A percentile compares a stretch with the other conserved stretches of the same genome.
phyloP scores from a whole-genome alignment of 352 stramenopile genomes.

The Phytopythium chamaehyphon region DNA sequence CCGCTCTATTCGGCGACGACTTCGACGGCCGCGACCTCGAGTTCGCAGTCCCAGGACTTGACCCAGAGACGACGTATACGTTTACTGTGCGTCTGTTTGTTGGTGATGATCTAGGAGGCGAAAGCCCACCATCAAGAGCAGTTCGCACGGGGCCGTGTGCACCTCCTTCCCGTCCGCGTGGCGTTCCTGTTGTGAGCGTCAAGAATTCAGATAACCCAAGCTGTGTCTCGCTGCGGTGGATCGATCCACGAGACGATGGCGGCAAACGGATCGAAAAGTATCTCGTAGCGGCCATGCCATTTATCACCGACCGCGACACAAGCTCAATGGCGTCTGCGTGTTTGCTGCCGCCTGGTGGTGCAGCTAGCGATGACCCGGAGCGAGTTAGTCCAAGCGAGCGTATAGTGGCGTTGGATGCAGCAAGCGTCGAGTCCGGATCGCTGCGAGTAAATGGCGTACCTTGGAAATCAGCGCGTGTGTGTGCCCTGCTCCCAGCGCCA shows the following conservation, averaged over 20 bases:
- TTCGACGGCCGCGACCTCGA: conserved; percentile 80
- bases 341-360: background rate
- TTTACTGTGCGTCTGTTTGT: conserved; percentile 72
- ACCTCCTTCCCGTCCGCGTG: conserved; percentile 30
- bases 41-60: conserved; percentile 39
- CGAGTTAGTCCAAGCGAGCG: conserved; percentile 19
- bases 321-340: background rate
- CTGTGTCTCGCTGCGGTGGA: conserved; percentile 52
- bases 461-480: conserved; percentile 36
- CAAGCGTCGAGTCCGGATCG: background rate
- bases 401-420: conserved; percentile 22
- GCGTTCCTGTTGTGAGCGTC: conserved; percentile 25
- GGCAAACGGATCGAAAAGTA: conserved; percentile 46
- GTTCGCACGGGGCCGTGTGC: conserved; percentile 38
- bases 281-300: conserved; percentile 12
- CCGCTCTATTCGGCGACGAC: conserved; percentile 63
- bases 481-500: conserved; percentile 36
- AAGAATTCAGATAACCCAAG: conserved; percentile 7
- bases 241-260: conserved; percentile 50
- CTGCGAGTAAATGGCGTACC: background rate
- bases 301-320: background rate
- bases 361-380: background rate
- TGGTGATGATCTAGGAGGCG: conserved; percentile 41
- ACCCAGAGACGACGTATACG: conserved; percentile 56
- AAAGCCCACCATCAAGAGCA: conserved; percentile 44